Evolutionary conservation across 2,329 filamentous ascomycete species (phyloP), one percentile per base, ranked within the genome.

Genomic region (Paecilomyces sp.): DNA sequence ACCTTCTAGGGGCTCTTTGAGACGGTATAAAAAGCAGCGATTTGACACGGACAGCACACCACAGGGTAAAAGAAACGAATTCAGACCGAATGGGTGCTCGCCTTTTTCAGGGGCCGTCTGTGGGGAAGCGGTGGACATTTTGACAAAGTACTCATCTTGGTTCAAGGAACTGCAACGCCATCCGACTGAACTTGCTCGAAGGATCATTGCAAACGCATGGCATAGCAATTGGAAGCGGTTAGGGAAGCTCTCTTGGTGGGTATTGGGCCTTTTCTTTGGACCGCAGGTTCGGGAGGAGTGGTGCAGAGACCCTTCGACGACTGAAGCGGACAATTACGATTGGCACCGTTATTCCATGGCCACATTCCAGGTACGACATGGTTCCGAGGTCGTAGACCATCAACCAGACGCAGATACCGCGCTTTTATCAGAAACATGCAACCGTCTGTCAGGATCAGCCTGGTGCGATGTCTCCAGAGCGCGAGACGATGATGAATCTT

Each of bases 171-270:
- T 67, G 24, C 64, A 61, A 56, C 58, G 59, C 28, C 61, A 65
- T 30, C 67, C 68, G 25, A 59, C 65, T 36, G 63, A 64, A 24
- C 57, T 74, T 11, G 67, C 70, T 54, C 64, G 67, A 33, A 64
- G 66, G n/a, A 68, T 74, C 13, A 66, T 74, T 53, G 65, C 66
- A n/a, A 71, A 71, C 58, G 67, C 71, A 41, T 74, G 72, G 72
- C 64, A 67, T 22, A 64, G 64, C 34, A 71, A 71, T 57, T 71
- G 69, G 67, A 62, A 64, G 31, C 60, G 62, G 25, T 63, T 73
- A 41, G 68, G 72, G 11, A 69, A 66, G 41, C 55, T 74, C 30
- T 70, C 70, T 34, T 74, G 72, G 72, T 74, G 71, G 72, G 65
- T 74, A 33, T 60, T 74, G n/a, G 71, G 71, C 5, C 58, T 74